Evolutionary conservation across 352 stramenopile genomes (phyloP), one percentile per base, ranked within the genome.

Genomic region (Aphanomyces stellatus): DNA sequence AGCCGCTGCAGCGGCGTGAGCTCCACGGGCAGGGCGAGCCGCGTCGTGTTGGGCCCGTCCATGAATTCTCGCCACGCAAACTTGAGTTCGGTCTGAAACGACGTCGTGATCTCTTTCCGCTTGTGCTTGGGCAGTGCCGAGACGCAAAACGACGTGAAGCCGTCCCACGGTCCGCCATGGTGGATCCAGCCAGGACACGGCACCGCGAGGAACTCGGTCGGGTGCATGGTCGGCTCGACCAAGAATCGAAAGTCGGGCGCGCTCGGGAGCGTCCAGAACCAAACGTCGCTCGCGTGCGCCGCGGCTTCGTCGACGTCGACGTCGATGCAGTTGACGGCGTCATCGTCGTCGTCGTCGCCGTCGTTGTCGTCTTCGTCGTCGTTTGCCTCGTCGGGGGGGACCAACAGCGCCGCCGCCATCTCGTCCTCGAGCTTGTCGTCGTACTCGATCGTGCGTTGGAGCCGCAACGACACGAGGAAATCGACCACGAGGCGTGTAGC

Each of bases 351-450:
- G 60, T 40, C 42, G 35, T 64, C 37, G 42, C n/a, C 33, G 0
- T 65, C 27, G 37, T 69, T 37, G 1, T 51, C 22, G 17, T 65
- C 64, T 5, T 63, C 30, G 4, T 72, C 56, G 48, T 77, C 43
- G 11, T 30, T 6, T 51, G 51, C 1, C 10, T 37, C 17, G 74
- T 78, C 2, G 49, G 66, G 28, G 78, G n/a, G n/a, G n/a, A n/a
- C n/a, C n/a, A n/a, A n/a, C n/a, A n/a, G n/a, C n/a, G n/a, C n/a
- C n/a, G n/a, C n/a, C n/a, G n/a, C n/a, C n/a, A n/a, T n/a, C n/a
- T 69, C 2, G 71, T 70, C 51, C 78, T 46, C 33, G 71, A 76
- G 35, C 73, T 82, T 7, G 80, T 5, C 4, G 48, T 53, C 40
- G 68, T 62, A 75, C 76, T 81, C 27, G n/a, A n/a, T 60, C 46